Evolutionary conservation across 2,329 filamentous ascomycete genomes (phyloP).

Genomic region (Eutypella sp.): DNA sequence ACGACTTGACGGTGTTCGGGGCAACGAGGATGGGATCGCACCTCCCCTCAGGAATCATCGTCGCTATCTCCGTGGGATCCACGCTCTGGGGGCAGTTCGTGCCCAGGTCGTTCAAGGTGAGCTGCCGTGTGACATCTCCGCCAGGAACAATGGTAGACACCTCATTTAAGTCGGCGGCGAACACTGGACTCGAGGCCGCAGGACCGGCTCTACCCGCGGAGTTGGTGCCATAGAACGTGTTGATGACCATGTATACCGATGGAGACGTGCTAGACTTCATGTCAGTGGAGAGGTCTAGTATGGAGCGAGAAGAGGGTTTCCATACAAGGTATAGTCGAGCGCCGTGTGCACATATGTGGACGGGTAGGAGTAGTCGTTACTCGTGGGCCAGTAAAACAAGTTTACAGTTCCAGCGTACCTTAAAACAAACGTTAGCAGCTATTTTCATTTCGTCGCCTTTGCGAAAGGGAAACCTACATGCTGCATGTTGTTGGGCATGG

Average conservation of each 20-base stretch:
- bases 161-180: slow-evolving; percentile 27
- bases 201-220: slow-evolving; percentile 25
- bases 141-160: slow-evolving; percentile 29
- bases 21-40: slow-evolving; percentile 32
- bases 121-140: slow-evolving; percentile 19
- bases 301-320: background rate
- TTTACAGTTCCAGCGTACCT: slow-evolving; percentile 27
- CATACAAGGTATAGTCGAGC: slow-evolving; percentile 31
- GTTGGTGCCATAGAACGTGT: slow-evolving; percentile 30
- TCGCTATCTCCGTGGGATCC: slow-evolving; percentile 23
- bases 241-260: slow-evolving; percentile 33
- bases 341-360: slow-evolving; percentile 25
- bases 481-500: slow-evolving; percentile 28
- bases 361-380: slow-evolving; percentile 26
- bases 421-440: slow-evolving; percentile 8
- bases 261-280: slow-evolving; percentile 28
- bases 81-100: slow-evolving; percentile 28
- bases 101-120: slow-evolving; percentile 29
- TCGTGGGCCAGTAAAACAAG: slow-evolving; percentile 31
- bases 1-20: slow-evolving; percentile 24
- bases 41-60: slow-evolving; percentile 19
- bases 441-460: background rate
- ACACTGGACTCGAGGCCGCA: slow-evolving; percentile 24
- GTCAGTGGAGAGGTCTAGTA: slow-evolving; percentile 2
- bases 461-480: slow-evolving; percentile 19